These are phyloP conservation scores for Melampsora americana DNA, from an alignment of 1,284 basidiomycete genomes.

Conservation along the genomic window DNA sequence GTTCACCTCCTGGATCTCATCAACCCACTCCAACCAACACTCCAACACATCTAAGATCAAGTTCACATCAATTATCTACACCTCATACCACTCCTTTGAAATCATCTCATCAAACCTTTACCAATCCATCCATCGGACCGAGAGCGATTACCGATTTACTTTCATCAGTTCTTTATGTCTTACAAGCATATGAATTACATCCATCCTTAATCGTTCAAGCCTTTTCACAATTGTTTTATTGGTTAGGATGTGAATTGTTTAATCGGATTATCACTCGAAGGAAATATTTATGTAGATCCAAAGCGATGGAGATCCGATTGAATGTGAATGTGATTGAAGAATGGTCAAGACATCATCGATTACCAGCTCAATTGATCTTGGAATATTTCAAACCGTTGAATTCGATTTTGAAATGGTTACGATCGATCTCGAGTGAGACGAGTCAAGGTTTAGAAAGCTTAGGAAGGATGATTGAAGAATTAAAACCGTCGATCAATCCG, in stretches of 20 bases:
- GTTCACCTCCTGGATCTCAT: conserved; percentile 28
- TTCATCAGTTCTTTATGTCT: conserved; percentile 78
- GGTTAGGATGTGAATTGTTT: conserved; percentile 79
- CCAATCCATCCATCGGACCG: background rate
- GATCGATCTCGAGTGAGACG: conserved; percentile 77
- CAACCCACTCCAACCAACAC: conserved; percentile 44
- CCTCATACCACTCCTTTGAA: conserved; percentile 17
- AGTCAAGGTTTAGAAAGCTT: conserved; percentile 76
- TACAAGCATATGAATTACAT: conserved; percentile 85
- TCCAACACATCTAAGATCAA: conserved; percentile 6
- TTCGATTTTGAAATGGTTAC: conserved; percentile 79
- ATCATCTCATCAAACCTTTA: conserved; percentile 60
- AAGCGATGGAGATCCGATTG: conserved; percentile 84
- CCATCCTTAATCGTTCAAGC: conserved; percentile 83
- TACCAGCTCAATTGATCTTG: conserved; percentile 73
- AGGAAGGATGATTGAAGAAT: conserved; percentile 52
- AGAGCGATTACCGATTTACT: conserved; percentile 68
- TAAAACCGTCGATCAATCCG: conserved; percentile 82
- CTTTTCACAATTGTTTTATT: conserved; percentile 92
- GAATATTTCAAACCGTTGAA: conserved; percentile 76
- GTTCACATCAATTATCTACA: background rate
- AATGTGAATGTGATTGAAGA: conserved; percentile 84
- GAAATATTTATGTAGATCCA: conserved; percentile 85
- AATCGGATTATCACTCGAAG: conserved; percentile 86
- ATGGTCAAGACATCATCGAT: conserved; percentile 73